Conservation (phyloP, 2,329 filamentous ascomycete species). For the Calonectria pauciramosa region DNA sequence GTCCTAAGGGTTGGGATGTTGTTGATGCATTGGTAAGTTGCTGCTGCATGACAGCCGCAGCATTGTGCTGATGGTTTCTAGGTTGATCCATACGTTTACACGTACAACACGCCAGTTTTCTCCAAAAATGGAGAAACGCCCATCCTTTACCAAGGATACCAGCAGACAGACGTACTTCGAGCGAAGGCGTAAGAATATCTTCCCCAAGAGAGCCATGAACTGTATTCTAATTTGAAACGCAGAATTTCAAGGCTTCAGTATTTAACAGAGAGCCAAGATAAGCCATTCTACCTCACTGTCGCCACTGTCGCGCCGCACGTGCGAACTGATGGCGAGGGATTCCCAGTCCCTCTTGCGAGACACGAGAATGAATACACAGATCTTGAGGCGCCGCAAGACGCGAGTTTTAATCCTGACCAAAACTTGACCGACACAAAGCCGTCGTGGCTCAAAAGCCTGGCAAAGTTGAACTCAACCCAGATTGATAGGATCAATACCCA, state of each 20-base stretch:
- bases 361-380: constrained; percentile 72
- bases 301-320: constrained; percentile 57
- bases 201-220: neutral
- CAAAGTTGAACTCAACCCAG: constrained; percentile 34
- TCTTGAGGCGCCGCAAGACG: constrained; percentile 69
- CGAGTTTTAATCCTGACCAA: constrained; percentile 72
- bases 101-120: constrained; percentile 22
- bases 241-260: constrained; percentile 18
- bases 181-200: constrained; percentile 23
- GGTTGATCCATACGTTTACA: constrained; percentile 23
- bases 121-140: constrained; percentile 20
- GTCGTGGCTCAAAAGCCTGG: constrained; percentile 35
- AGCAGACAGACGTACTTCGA: constrained; percentile 27
- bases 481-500: constrained; percentile 44
- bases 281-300: constrained; percentile 68
- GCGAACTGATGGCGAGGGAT: constrained; percentile 44
- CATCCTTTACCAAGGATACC: constrained; percentile 22
- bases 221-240: neutral
- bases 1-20: constrained; percentile 10
- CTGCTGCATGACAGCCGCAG: neutral
- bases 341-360: constrained; percentile 57
- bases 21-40: constrained; percentile 13
- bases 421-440: constrained; percentile 10
- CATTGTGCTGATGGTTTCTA: neutral
- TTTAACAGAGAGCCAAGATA: constrained; percentile 21